These are phyloP conservation scores for Dothistroma septosporum DNA, from an alignment of 2,329 filamentous ascomycete genomes.

Conservation along the genomic window DNA sequence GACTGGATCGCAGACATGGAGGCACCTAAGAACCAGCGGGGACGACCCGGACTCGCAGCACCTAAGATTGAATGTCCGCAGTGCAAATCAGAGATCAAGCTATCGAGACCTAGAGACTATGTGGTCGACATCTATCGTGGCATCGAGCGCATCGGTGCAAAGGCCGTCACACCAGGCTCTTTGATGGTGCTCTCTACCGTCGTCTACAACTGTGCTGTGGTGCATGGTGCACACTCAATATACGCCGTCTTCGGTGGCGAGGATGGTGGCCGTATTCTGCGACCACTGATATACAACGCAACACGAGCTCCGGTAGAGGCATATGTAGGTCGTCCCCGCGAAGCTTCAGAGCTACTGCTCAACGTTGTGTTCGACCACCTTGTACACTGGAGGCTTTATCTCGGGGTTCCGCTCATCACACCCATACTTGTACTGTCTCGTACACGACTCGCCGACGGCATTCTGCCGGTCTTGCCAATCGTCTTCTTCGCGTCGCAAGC, in stretches of 20 bases:
- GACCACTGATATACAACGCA: slow-evolving; percentile 32
- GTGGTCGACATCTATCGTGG: slow-evolving; percentile 64
- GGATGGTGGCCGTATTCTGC: slow-evolving; percentile 55
- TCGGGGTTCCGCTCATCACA: slow-evolving; percentile 65
- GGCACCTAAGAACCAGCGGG: slow-evolving; percentile 50
- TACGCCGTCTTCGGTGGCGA: slow-evolving; percentile 62
- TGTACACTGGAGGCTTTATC: slow-evolving; percentile 49
- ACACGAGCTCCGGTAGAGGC: slow-evolving; percentile 25
- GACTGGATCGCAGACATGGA: slow-evolving; percentile 94
- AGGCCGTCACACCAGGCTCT: slow-evolving; percentile 61
- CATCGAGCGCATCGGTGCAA: slow-evolving; percentile 54
- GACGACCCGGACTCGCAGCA: slow-evolving; percentile 42
- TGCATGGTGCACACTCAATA: slow-evolving; percentile 59
- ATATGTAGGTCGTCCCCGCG: slow-evolving; percentile 16
- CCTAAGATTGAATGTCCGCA: slow-evolving; percentile 78
- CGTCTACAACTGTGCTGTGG: slow-evolving; percentile 24
- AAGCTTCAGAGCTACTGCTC: slow-evolving; percentile 15
- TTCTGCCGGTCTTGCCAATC: slow-evolving; percentile 61
- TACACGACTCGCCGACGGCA: slow-evolving; percentile 58
- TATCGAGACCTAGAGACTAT: slow-evolving; percentile 70
- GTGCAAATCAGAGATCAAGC: slow-evolving; percentile 75
- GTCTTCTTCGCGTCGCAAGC: slow-evolving; percentile 57
- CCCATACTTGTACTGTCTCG: slow-evolving; percentile 64
- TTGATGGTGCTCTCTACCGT: slow-evolving; percentile 48
- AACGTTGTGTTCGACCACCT: slow-evolving; percentile 26